Evolutionary conservation across 2,329 filamentous ascomycete genomes (phyloP).

Genomic region (Claviceps sp.): DNA sequence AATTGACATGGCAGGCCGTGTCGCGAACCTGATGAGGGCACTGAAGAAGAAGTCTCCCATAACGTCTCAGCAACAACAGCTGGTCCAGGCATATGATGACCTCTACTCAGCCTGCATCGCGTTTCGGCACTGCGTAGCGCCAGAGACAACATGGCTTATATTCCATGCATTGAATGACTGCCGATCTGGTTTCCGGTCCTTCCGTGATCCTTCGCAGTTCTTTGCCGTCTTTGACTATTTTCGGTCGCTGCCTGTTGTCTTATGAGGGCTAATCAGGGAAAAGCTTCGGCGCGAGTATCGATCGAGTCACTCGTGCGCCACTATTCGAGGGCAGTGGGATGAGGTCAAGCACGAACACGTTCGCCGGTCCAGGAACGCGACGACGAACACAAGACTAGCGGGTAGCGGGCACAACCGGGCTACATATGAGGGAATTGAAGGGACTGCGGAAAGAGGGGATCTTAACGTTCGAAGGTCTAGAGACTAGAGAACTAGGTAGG

Average conservation of each 20-base stretch:
- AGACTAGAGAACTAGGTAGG: not conserved
- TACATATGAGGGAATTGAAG: not conserved
- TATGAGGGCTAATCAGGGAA: not conserved
- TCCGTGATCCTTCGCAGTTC: not conserved
- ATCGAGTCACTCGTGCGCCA: not conserved
- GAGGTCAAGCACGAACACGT: not conserved
- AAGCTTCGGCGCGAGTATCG: not conserved
- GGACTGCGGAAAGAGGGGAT: not conserved
- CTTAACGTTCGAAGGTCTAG: not conserved
- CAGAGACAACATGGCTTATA: slow-evolving; percentile 29
- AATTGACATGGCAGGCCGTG: slow-evolving; percentile 4
- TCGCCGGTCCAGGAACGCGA: not conserved
- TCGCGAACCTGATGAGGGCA: not conserved
- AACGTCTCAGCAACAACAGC: not conserved
- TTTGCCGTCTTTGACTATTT: not conserved
- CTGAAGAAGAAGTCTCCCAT: not conserved
- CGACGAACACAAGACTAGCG: not conserved
- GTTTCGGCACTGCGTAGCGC: slow-evolving; percentile 32
- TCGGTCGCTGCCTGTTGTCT: not conserved
- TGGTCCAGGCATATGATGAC: slow-evolving; percentile 7
- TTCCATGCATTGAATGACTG: slow-evolving; percentile 20
- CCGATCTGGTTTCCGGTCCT: not conserved
- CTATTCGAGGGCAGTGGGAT: not conserved
- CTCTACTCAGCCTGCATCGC: slow-evolving; percentile 22
- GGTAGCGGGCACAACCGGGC: not conserved